Base-by-base conservation (phyloP, 495 filamentous ascomycete species). In the Annulohypoxylon maeteangense region DNA sequence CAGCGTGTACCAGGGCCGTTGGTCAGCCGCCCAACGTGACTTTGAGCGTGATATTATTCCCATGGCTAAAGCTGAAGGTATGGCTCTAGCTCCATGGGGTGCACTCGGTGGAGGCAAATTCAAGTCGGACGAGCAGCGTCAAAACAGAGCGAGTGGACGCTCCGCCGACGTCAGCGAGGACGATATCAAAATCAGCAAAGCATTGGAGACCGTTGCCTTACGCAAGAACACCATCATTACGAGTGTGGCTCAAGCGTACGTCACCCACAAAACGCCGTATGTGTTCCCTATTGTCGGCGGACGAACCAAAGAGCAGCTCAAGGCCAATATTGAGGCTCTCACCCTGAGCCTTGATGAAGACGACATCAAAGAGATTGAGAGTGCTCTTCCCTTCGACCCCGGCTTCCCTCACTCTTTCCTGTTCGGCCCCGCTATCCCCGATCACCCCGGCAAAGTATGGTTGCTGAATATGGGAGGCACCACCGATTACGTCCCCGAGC, bases 261-360 rank as follows among this genome's bases (percentile, higher is more conserved):
- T 94, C 4, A 84, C 89, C 76, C 83, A 87, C 76, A 93, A 93
- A 78, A 81, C 89, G 11, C 88, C 91, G 0, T 90, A 93, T 68
- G 90, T 92, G 23, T 94, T 93, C 77, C 91, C 91, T 7, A 88
- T 94, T 58, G 83, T 93, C 22, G 91, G 91, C 12, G 88, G 82
- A 5, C 77, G 87, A 18, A 90, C 81, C 53, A 75, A 87, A 31
- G 81, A 87, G 18, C 88, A 90, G 55, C 74, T 94, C 4, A 88
- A 90, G 78, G 85, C 80, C 63, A 92, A 90, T 60, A 89, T 93
- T 65, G 89, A 90, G 65, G 91, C 88, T 2, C 77, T 93, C 32
- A 78, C 72, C 0, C 54, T 93, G 34, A 68, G 76, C 53, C 79
- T 94, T 60, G 84, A 80, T 2, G 77, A 84, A 0, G 85, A 89